A percentile compares a stretch with the other conserved stretches of the same genome.
Evolutionary conservation across 352 stramenopile species (phyloP).

Genomic region (Phytophthora ohioensis): DNA sequence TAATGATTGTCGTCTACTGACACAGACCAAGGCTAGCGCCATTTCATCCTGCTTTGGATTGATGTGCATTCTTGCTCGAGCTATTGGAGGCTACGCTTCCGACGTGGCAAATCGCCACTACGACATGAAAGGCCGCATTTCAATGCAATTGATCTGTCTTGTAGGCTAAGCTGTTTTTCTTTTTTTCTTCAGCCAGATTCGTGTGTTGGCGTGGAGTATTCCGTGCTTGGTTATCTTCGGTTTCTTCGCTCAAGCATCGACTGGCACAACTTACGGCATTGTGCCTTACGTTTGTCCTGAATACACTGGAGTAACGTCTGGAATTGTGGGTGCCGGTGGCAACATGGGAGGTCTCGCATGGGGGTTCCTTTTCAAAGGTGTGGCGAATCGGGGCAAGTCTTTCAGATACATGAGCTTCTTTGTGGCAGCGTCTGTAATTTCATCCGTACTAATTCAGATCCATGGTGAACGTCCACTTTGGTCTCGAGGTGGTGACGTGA

Average conservation of each 20-base stretch:
- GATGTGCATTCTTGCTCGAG: conserved; percentile 93
- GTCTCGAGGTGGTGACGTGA: conserved; percentile 18
- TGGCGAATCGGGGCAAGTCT: conserved; percentile 38
- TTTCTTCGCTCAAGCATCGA: conserved; percentile 72
- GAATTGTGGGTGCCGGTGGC: conserved; percentile 62
- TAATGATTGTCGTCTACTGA: conserved; percentile 29
- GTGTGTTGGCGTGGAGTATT: conserved; percentile 64
- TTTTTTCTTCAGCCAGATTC: conserved; percentile 78
- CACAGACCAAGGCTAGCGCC: conserved; percentile 56
- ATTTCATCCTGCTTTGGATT: conserved; percentile 94
- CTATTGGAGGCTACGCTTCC: conserved; percentile 79
- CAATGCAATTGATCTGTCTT: conserved; percentile 81
- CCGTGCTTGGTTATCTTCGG: conserved; percentile 87
- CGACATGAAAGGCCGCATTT: conserved; percentile 46
- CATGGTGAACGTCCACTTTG: conserved; percentile 34
- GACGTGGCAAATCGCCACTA: conserved; percentile 78
- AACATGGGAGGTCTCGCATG: conserved; percentile 58
- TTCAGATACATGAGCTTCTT: conserved; percentile 58
- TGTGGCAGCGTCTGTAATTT: conserved; percentile 29
- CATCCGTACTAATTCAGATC: conserved; percentile 19
- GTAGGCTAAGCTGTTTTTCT: conserved; percentile 74
- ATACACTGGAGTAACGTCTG: conserved; percentile 53
- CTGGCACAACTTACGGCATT: conserved; percentile 62
- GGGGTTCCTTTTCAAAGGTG: conserved; percentile 58
- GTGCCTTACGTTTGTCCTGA: conserved; percentile 57